Evolutionary conservation across 371 early-diverging fungal species (phyloP).

Genomic region (Rhizomucor pusillus): DNA sequence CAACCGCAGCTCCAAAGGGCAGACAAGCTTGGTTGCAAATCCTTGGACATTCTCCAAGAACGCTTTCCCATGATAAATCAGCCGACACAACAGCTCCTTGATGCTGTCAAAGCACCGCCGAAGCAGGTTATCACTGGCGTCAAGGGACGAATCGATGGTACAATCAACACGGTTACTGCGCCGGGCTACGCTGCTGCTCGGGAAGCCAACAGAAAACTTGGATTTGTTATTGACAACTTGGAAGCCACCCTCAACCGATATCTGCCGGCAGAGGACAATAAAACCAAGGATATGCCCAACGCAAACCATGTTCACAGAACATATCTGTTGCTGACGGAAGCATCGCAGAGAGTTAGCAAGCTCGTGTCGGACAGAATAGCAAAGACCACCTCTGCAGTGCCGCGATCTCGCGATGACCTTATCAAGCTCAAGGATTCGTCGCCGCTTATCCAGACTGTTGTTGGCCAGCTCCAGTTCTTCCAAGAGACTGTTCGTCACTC

Average conservation of each 20-base stretch:
- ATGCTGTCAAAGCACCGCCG: constrained; percentile 42
- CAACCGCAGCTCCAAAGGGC: constrained; percentile 56
- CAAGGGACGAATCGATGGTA: constrained; percentile 33
- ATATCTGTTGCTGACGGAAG: constrained; percentile 29
- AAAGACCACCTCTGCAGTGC: constrained; percentile 19
- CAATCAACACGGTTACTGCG: constrained; percentile 41
- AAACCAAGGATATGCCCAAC: constrained; percentile 12
- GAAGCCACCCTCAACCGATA: constrained; percentile 51
- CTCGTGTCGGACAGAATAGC: constrained; percentile 23
- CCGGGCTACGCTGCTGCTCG: constrained; percentile 42
- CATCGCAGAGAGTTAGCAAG: constrained; percentile 30
- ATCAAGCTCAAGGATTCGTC: constrained; percentile 7
- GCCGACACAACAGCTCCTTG: constrained; percentile 61
- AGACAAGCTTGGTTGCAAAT: constrained; percentile 62
- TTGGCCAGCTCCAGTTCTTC: constrained; percentile 19
- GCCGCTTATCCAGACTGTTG: constrained; percentile 20
- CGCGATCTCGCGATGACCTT: constrained; percentile 33
- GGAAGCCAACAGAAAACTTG: constrained; percentile 43
- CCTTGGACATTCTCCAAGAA: constrained; percentile 61
- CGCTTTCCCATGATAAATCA: constrained; percentile 63
- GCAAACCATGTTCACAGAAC: constrained; percentile 38
- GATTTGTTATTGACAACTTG: constrained; percentile 38
- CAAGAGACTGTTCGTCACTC: constrained; percentile 29
- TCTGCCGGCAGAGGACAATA: constrained; percentile 35
- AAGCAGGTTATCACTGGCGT: constrained; percentile 20